These are phyloP conservation scores for Candida stauntonica DNA, from an alignment of 805 yeast genomes.

Conservation along the genomic window DNA sequence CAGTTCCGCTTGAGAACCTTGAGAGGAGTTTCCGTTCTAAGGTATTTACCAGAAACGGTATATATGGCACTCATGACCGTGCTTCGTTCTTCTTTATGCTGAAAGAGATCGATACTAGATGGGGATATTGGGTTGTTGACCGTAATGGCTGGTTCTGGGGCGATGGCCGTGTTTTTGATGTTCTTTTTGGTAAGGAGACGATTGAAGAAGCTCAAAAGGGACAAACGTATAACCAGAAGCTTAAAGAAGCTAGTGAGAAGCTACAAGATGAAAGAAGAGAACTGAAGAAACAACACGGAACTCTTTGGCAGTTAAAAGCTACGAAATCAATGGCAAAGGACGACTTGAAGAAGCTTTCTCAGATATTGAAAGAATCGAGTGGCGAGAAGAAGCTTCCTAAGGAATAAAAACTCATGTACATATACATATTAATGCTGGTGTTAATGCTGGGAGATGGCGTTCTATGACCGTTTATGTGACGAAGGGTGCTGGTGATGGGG, in stretches of 20 bases:
- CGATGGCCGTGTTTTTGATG: slow-evolving; percentile 81
- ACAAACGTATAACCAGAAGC: slow-evolving; percentile 20
- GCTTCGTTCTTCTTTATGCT: slow-evolving; percentile 70
- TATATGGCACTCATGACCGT: slow-evolving; percentile 77
- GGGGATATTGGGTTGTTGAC: slow-evolving; percentile 67
- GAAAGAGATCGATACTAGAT: slow-evolving; percentile 48
- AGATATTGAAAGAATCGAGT: slow-evolving; percentile 11
- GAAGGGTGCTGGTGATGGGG: too few relatives aligned
- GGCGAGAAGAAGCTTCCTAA: slow-evolving; percentile 5
- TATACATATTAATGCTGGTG: background rate
- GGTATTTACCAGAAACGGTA: slow-evolving; percentile 84
- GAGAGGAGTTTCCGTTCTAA: slow-evolving; percentile 56
- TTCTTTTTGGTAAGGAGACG: slow-evolving; percentile 74
- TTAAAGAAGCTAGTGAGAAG: slow-evolving; percentile 20
- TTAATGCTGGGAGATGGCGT: too few relatives aligned
- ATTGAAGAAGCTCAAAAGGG: slow-evolving; percentile 62
- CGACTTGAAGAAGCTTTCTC: slow-evolving; percentile 20
- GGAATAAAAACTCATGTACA: background rate
- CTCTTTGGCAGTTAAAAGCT: slow-evolving; percentile 22
- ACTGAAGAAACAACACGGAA: slow-evolving; percentile 20
- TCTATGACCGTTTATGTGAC: too few relatives aligned
- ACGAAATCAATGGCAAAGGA: slow-evolving; percentile 18
- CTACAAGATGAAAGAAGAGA: slow-evolving; percentile 19
- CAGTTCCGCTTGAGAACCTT: slow-evolving; percentile 55
- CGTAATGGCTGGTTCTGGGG: slow-evolving; percentile 91